A percentile compares a stretch with the other conserved stretches of the same genome.
Evolutionary conservation across 768 basidiomycete species (phyloP).

Genomic region (Hygrophoropsis aurantiaca): DNA sequence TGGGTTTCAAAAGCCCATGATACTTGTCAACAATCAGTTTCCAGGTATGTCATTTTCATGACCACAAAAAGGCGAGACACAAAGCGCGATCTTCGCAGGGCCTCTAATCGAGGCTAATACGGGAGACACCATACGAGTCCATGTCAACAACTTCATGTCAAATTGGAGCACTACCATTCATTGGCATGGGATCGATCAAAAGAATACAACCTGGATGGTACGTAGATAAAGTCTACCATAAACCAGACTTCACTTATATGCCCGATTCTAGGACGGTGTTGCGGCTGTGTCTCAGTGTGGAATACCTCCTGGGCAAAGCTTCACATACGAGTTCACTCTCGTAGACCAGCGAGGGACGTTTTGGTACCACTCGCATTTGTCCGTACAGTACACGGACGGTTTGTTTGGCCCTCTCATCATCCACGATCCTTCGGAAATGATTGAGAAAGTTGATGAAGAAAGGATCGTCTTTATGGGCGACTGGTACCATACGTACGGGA

Average conservation of each 20-base stretch:
- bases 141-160: not conserved
- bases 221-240: too few relatives aligned
- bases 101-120: too few relatives aligned
- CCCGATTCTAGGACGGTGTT: slow-evolving; percentile 16
- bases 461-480: too few relatives aligned
- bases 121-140: too few relatives aligned
- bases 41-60: too few relatives aligned
- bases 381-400: slow-evolving; percentile 14
- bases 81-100: too few relatives aligned
- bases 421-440: slow-evolving; percentile 6
- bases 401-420: slow-evolving; percentile 11
- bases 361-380: slow-evolving; percentile 18
- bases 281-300: not conserved
- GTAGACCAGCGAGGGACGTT: slow-evolving; percentile 4
- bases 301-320: slow-evolving; percentile 17
- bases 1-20: too few relatives aligned
- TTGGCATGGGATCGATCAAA: not conserved
- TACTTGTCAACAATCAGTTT: too few relatives aligned
- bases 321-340: not conserved
- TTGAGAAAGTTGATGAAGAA: too few relatives aligned
- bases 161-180: not conserved
- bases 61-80: too few relatives aligned
- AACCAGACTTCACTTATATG: too few relatives aligned
- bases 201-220: not conserved
- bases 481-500: too few relatives aligned